Conservation (phyloP, 306 rosid species). For the Rosa persica region DNA sequence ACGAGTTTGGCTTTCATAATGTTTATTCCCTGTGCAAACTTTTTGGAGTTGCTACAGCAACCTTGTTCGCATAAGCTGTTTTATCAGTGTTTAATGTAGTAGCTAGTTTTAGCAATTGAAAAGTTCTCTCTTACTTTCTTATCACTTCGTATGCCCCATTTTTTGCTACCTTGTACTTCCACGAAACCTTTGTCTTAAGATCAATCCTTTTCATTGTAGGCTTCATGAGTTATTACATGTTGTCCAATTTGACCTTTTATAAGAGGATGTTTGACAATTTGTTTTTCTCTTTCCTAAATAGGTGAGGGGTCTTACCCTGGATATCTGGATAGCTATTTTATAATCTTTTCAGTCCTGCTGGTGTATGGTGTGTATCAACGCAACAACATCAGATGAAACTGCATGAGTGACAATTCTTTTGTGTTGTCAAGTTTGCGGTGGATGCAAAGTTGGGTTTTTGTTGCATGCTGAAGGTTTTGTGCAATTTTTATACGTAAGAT, state of each 20-base stretch:
- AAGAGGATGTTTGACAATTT: neutral
- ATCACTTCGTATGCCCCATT: neutral
- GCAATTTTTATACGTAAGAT: constrained; percentile 15
- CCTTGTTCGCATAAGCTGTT: neutral
- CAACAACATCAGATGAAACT: constrained; percentile 14
- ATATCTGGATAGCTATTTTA: neutral
- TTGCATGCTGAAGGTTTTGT: constrained; percentile 18
- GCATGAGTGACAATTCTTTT: constrained; percentile 9
- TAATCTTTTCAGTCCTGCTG: constrained; percentile 18
- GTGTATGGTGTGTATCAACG: constrained; percentile 2
- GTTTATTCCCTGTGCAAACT: neutral
- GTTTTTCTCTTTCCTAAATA: neutral
- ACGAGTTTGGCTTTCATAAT: neutral
- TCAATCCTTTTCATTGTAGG: neutral
- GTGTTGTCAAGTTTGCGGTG: constrained; percentile 20
- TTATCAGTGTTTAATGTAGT: neutral
- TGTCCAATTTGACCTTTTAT: neutral
- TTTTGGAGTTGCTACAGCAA: neutral
- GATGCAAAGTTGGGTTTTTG: constrained; percentile 8
- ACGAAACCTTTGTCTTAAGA: neutral
- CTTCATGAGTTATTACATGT: neutral
- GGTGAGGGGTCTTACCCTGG: neutral
- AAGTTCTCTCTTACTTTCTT: neutral
- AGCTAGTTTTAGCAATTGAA: neutral
- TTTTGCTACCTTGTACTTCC: neutral